phyloP scores from a whole-genome alignment of 2,329 filamentous ascomycete species.

The Keithomyces neogunnii region DNA sequence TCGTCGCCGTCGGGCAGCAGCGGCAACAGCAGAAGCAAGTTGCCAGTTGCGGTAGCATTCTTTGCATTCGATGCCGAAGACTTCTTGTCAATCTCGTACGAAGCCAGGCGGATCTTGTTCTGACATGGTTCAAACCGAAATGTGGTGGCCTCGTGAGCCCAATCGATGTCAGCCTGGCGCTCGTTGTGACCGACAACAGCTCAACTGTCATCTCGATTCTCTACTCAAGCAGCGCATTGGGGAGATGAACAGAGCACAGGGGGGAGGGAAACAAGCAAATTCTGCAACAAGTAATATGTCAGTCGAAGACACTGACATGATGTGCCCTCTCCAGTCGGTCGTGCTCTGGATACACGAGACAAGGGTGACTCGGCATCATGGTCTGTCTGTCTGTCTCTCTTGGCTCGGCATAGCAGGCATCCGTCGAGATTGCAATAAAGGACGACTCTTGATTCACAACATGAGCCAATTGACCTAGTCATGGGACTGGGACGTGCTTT shows the following conservation, averaged over 20 bases:
- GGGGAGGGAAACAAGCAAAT: background rate
- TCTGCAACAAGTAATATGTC: background rate
- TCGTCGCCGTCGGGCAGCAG: constrained; percentile 15
- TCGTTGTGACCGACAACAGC: background rate
- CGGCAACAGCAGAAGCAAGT: constrained; percentile 9
- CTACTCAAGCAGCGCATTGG: background rate
- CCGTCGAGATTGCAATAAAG: background rate
- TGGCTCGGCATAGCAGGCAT: background rate
- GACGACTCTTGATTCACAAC: constrained; percentile 1
- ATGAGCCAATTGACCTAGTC: constrained; percentile 1
- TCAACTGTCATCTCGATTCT: background rate
- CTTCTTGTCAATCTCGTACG: background rate
- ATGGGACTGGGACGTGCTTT: constrained; percentile 2
- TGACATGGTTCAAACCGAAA: background rate
- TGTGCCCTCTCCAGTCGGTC: background rate
- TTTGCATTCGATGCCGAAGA: background rate
- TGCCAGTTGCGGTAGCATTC: background rate
- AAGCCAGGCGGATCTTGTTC: background rate
- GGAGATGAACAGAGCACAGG: background rate
- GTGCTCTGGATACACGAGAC: background rate
- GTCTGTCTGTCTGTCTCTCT: background rate
- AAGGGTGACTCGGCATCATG: background rate
- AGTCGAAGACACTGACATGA: background rate
- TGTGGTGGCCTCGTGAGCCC: constrained; percentile 11
- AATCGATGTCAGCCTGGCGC: constrained; percentile 17